Base-by-base conservation (phyloP, 495 filamentous ascomycete genomes). In the Aspergillus heteromorphus region DNA sequence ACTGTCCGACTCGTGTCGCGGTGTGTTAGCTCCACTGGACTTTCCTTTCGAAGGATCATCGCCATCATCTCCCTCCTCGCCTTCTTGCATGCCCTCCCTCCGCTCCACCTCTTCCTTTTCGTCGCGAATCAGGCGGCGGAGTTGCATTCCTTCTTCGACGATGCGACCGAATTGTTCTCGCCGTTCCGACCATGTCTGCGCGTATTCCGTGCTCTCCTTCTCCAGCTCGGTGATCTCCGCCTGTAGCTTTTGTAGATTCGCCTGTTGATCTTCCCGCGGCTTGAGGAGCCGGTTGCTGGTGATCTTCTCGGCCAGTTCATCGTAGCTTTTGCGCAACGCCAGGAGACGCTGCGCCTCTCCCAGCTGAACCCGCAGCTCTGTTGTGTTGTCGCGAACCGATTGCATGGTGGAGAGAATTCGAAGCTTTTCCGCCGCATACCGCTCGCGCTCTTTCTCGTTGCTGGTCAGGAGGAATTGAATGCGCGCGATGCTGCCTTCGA, bases 81-180 rank as follows among this genome's bases (percentile, higher is more conserved):
- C 79, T 48, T 82, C 81, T 51, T 83, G 80, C 83, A 93, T 95
- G 25, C 92, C 92, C 66, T 96, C 82, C 52, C 80, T 75, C 40
- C 82, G 68, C 64, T 86, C 84, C 8, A 76, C 76, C 71, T 96
- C 93, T 67, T 97, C 93, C 69, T 97, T 97, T 76, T 97, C 91
- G 69, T 97, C 91, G 40, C 89, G 83, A 59, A 98, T 97, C 61
- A 95, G 73, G 29, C 86, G 81, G 45, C 91, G 78, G 60, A 97
- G 78, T 56, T 89, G 79, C 83, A 87, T 88, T 4, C 91, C 88
- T 75, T 97, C 92, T 36, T 91, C 90, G 54, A 96, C 88, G 64
- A 98, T 93, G 58, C 83, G 78, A 11, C 86, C 88, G 70, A 97
- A 98, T 71, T 96, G 91, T 62, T 87, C 87, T 38, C 91, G 72